A percentile compares a stretch with the other conserved stretches of the same genome.
Evolutionary conservation across 768 basidiomycete species (phyloP).

Genomic region (Lyophyllum decastes): DNA sequence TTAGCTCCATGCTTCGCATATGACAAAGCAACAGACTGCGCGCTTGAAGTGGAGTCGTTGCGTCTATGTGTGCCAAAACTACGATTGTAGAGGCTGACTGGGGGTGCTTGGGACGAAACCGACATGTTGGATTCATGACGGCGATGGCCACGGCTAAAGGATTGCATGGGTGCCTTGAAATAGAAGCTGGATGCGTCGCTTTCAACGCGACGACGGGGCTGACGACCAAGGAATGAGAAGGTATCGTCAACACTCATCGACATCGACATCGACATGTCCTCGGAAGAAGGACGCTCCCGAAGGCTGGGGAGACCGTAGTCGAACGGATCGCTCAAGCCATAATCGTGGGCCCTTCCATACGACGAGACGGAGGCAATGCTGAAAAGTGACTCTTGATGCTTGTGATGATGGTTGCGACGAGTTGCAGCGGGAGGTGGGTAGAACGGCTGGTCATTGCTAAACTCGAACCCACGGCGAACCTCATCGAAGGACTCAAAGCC

Average conservation of each 20-base stretch:
- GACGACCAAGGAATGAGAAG: slow-evolving; percentile 57
- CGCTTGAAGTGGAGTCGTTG: slow-evolving; percentile 60
- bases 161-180: slow-evolving; percentile 46
- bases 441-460: slow-evolving; percentile 59
- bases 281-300: slow-evolving; percentile 55
- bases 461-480: slow-evolving; percentile 79
- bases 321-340: slow-evolving; percentile 71
- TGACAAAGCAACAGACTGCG: slow-evolving; percentile 57
- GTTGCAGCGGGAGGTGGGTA: slow-evolving; percentile 54
- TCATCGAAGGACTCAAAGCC: slow-evolving; percentile 79
- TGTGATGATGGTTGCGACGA: slow-evolving; percentile 37
- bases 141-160: slow-evolving; percentile 50
- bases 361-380: slow-evolving; percentile 83
- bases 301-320: slow-evolving; percentile 63
- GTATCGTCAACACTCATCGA: slow-evolving; percentile 71
- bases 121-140: slow-evolving; percentile 67
- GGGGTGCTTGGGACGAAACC: slow-evolving; percentile 56
- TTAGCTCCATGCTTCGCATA: slow-evolving; percentile 54
- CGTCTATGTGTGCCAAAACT: slow-evolving; percentile 53
- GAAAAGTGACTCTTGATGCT: slow-evolving; percentile 58
- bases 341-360: slow-evolving; percentile 66
- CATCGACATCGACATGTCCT: slow-evolving; percentile 48
- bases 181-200: slow-evolving; percentile 82
- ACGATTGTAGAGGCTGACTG: slow-evolving; percentile 73
- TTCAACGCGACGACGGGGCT: slow-evolving; percentile 55